phyloP scores from a whole-genome alignment of 768 basidiomycete genomes.

The Rhizopogon vinicolor region DNA sequence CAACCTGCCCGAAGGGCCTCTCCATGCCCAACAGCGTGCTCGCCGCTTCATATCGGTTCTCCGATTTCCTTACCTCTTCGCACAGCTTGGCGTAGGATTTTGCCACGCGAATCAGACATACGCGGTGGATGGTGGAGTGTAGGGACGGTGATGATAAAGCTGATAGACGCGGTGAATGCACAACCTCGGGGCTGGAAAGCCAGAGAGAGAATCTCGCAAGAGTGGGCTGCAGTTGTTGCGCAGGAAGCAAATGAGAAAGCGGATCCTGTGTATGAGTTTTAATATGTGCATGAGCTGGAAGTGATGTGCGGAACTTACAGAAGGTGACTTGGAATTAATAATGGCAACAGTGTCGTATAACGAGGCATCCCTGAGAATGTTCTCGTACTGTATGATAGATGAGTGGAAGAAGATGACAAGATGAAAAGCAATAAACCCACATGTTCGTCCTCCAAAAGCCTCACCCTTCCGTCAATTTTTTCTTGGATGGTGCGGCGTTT shows the following conservation, averaged over 20 bases:
- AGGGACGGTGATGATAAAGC: conserved; percentile 66
- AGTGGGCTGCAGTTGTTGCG: conserved; percentile 59
- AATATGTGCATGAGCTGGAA: neutral
- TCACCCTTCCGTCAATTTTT: conserved; percentile 58
- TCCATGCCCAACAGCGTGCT: conserved; percentile 79
- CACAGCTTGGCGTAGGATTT: conserved; percentile 69
- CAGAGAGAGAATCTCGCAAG: conserved; percentile 75
- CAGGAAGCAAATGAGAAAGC: conserved; percentile 63
- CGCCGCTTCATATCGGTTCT: conserved; percentile 89
- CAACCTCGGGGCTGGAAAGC: conserved; percentile 78
- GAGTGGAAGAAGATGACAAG: neutral
- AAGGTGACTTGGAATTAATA: conserved; percentile 17
- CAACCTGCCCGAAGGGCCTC: conserved; percentile 77
- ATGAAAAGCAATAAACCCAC: conserved; percentile 39
- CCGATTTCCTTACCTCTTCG: conserved; percentile 67
- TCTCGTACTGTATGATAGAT: conserved; percentile 8
- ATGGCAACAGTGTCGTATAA: conserved; percentile 21
- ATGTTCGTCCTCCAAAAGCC: conserved; percentile 73
- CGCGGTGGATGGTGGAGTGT: conserved; percentile 68
- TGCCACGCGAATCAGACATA: conserved; percentile 65
- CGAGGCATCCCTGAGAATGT: conserved; percentile 23
- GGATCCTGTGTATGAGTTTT: conserved; percentile 45
- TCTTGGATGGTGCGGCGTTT: conserved; percentile 56
- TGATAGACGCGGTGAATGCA: conserved; percentile 75
- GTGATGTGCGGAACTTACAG: conserved; percentile 8